Evolutionary conservation across 768 basidiomycete genomes (phyloP).

Genomic region (Phallus indusiatus): DNA sequence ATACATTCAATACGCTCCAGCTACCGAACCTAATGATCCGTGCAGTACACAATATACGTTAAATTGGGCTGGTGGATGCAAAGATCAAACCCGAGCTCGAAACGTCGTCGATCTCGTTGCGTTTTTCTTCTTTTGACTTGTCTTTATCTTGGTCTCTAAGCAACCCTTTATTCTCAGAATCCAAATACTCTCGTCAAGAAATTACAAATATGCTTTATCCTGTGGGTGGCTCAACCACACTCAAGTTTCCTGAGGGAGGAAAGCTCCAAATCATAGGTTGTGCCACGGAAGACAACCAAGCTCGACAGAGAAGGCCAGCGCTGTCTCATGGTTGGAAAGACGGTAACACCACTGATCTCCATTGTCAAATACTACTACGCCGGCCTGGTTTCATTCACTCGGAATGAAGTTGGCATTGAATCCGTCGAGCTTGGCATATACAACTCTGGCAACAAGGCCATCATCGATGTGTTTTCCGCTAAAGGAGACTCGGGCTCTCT

Average conservation of each 20-base stretch:
- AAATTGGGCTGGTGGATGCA: no score
- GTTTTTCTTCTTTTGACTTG: no score
- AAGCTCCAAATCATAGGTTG: slow-evolving; percentile 8
- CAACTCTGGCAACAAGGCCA: slow-evolving; percentile 17
- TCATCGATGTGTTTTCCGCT: slow-evolving; percentile 18
- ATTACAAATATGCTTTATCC: slow-evolving; percentile 14
- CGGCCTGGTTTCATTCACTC: slow-evolving; percentile 10
- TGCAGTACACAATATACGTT: no score
- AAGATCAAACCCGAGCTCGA: no score
- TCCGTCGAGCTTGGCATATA: slow-evolving; percentile 21
- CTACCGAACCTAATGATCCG: neutral
- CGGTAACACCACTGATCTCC: slow-evolving; percentile 11
- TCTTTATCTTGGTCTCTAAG: no score
- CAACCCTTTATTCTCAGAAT: slow-evolving; percentile 21
- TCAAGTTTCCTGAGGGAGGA: slow-evolving; percentile 10
- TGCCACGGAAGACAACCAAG: slow-evolving; percentile 6
- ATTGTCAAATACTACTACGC: slow-evolving; percentile 13
- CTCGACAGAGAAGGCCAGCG: slow-evolving; percentile 8
- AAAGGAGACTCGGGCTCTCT: slow-evolving; percentile 27
- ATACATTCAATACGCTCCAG: neutral
- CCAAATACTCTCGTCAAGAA: slow-evolving; percentile 15
- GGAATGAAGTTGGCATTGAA: neutral
- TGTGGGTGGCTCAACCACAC: neutral
- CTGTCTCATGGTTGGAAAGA: slow-evolving; percentile 13
- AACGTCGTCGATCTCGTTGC: no score